Evolutionary conservation across 331 rosid species (phyloP), one percentile per base, ranked within the genome.

Genomic region (Rhamnella rubrinervis): DNA sequence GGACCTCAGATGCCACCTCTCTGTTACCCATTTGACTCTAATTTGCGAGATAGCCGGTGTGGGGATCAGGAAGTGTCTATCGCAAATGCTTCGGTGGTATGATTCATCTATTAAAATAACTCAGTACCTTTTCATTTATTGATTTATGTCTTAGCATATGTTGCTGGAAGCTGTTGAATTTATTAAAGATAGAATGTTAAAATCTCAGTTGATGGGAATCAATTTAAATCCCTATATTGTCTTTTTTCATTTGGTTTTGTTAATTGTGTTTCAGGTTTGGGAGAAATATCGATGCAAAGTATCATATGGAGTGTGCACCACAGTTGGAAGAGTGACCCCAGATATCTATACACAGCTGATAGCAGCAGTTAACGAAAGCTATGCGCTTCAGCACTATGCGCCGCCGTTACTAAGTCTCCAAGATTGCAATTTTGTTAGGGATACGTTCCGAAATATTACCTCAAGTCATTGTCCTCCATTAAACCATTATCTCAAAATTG

Each of bases 391-490:
- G 73, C 96, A 95, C 82, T 95, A 95, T 67, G 75, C 97, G 16
- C 97, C 99, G 13, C 90, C 80, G 10, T 75, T 95, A 59, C 89
- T 95, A 23, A 85, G 87, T 80, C 85, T 95, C 72, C 99, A 95
- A 82, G 80, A 95, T 61, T 95, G 99, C 76, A 88, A 95, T 80
- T 95, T 95, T 77, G 99, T 95, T 14, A 82, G 96, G 67, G 92
- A 91, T 8, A 84, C 99, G 1, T 91, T 95, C 78, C 83, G 80
- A 68, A 85, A 67, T 79, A 95, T 91, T 76, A 81, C 96, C 59
- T 72, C 88, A 39, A 85, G 75, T 44, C 86, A 86, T 70, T 91
- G 97, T 65, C 96, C 93, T 51, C 93, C 92, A 18, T 81, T 95
- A 37, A 81, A 84, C 72, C 89, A 75, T 63, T 80, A 82, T 78